Percentiles rank a stretch among this genome's conserved stretches.
These are phyloP conservation scores for Cladophialophora exuberans DNA, from an alignment of 2,329 filamentous ascomycete species.

Conservation along the genomic window DNA sequence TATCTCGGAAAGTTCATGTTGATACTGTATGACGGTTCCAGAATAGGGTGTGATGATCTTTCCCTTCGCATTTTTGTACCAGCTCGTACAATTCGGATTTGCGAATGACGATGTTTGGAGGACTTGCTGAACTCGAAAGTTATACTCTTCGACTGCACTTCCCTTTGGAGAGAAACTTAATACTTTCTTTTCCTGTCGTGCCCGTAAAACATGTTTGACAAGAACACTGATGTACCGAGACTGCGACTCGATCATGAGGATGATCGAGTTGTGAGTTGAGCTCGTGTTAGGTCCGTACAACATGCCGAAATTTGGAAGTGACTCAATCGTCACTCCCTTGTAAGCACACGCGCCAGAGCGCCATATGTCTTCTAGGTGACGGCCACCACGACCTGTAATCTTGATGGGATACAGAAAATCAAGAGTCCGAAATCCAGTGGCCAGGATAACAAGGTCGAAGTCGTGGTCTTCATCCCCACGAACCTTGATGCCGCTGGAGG, in stretches of 20 bases:
- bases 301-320: conserved; percentile 59
- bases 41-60: too few species aligned
- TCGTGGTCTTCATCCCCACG: conserved; percentile 42
- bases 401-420: conserved; percentile 60
- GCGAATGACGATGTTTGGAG: too few species aligned
- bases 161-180: too few species aligned
- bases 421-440: conserved; percentile 62
- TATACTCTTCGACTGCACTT: too few species aligned
- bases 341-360: conserved; percentile 52
- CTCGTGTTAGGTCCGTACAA: conserved; percentile 63
- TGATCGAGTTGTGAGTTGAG: conserved; percentile 57
- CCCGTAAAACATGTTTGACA: too few species aligned
- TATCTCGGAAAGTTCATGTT: too few species aligned
- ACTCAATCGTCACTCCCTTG: conserved; percentile 54
- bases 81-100: too few species aligned
- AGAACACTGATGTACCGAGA: too few species aligned
- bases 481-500: conserved; percentile 51
- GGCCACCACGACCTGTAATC: conserved; percentile 49
- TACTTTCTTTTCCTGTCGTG: too few species aligned
- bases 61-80: too few species aligned
- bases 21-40: too few species aligned
- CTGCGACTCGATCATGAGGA: background rate
- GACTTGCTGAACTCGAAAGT: too few species aligned
- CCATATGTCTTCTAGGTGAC: conserved; percentile 56
- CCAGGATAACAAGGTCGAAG: conserved; percentile 60